Conservation (phyloP, 139 green algal genomes). For the Diplosphaera chodatii region DNA sequence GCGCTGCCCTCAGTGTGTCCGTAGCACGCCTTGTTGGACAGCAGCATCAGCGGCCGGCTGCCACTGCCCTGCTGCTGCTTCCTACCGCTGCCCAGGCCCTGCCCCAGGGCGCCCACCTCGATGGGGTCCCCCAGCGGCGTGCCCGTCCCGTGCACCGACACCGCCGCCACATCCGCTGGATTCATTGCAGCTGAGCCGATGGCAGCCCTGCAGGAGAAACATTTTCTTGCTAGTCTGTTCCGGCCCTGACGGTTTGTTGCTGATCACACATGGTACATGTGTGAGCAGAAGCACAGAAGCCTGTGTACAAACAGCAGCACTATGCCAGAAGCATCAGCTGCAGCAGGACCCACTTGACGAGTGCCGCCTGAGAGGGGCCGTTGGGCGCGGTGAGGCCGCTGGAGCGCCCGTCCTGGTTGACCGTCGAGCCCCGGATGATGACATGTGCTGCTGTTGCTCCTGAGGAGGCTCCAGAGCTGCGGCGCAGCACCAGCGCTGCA, state of each 20-base stretch:
- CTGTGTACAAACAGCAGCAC: too few species aligned
- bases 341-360: conserved; percentile 33
- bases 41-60: conserved; percentile 14
- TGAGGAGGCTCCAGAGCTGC: not conserved
- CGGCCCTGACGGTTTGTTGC: too few species aligned
- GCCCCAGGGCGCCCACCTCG: conserved; percentile 29
- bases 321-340: too few species aligned
- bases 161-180: not conserved
- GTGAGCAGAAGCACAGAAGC: too few species aligned
- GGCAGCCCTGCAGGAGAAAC: conserved; percentile 4
- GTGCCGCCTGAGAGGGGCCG: conserved; percentile 55
- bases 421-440: conserved; percentile 43
- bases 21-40: conserved; percentile 39
- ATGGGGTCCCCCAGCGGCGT: conserved; percentile 44
- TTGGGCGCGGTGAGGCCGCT: conserved; percentile 77
- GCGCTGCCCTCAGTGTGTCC: conserved; percentile 52
- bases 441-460: conserved; percentile 24
- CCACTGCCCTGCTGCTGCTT: too few species aligned
- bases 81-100: not conserved
- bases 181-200: conserved; percentile 22
- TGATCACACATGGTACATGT: too few species aligned
- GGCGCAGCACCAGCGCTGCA: conserved; percentile 5
- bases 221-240: too few species aligned
- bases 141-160: conserved; percentile 41
- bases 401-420: conserved; percentile 86